Conservation (phyloP, 768 basidiomycete species). For the Polyporus arcularius region DNA sequence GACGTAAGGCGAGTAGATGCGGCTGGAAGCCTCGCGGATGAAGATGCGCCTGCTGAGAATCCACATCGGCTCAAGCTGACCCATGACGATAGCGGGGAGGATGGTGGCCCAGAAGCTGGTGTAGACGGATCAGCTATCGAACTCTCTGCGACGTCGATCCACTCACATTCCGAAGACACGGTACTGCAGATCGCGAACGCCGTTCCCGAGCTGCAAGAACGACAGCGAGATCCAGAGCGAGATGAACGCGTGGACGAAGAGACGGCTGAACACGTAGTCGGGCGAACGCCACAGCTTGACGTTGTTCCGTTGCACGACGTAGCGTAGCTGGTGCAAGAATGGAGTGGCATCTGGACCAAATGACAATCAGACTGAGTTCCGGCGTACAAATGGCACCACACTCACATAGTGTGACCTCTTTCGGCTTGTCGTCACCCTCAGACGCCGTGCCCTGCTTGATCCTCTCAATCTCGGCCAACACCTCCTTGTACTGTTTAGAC, state of each 20-base stretch:
- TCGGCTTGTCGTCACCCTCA: not conserved
- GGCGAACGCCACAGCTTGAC: conserved; percentile 79
- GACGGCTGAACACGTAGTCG: conserved; percentile 81
- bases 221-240: conserved; percentile 75
- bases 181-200: conserved; percentile 71
- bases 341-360: conserved; percentile 63
- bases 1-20: conserved; percentile 84
- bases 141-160: not conserved
- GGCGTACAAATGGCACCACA: not conserved
- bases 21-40: conserved; percentile 68
- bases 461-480: conserved; percentile 43
- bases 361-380: not conserved
- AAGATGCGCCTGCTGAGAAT: conserved; percentile 64
- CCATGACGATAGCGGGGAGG: conserved; percentile 74
- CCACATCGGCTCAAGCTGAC: conserved; percentile 82
- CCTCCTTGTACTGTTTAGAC: conserved; percentile 54
- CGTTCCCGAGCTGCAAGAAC: conserved; percentile 73
- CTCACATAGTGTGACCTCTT: conserved; percentile 24
- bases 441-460: conserved; percentile 34
- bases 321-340: conserved; percentile 71
- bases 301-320: conserved; percentile 68
- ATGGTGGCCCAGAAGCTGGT: conserved; percentile 66
- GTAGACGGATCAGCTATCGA: not conserved
- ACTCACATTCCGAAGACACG: conserved; percentile 77
- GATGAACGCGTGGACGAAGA: conserved; percentile 74